These are phyloP conservation scores for Botrytis sinoallii DNA, from an alignment of 2,329 filamentous ascomycete species.

Conservation along the genomic window DNA sequence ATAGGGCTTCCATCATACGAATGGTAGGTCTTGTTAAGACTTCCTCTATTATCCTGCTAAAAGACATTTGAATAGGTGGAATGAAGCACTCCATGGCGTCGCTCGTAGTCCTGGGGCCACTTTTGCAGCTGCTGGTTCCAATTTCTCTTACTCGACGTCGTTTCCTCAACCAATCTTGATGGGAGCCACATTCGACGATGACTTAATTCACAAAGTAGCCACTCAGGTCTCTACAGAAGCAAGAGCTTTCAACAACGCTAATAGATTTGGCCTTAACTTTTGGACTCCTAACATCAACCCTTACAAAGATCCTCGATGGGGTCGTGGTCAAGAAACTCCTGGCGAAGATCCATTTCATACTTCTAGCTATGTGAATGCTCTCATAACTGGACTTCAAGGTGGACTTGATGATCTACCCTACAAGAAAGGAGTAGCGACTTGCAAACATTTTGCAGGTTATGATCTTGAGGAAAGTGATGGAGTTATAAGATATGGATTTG, in stretches of 20 bases:
- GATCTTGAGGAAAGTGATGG: constrained; percentile 48
- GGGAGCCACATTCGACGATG: constrained; percentile 62
- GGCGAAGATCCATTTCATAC: constrained; percentile 54
- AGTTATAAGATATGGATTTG: constrained; percentile 49
- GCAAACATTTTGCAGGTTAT: constrained; percentile 59
- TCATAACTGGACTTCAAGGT: constrained; percentile 54
- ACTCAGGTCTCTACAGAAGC: constrained; percentile 57
- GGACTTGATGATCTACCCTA: constrained; percentile 39
- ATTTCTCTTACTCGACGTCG: constrained; percentile 58
- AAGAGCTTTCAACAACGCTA: constrained; percentile 61
- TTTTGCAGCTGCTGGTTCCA: constrained; percentile 49
- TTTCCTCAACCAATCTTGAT: constrained; percentile 64
- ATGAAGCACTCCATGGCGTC: constrained; percentile 61
- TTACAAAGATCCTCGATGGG: constrained; percentile 62
- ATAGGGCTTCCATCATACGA: constrained; percentile 46
- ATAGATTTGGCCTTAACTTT: constrained; percentile 53
- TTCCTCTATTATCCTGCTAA: background rate
- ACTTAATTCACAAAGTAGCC: constrained; percentile 55
- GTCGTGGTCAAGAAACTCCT: constrained; percentile 58
- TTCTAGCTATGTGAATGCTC: constrained; percentile 49
- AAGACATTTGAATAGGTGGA: constrained; percentile 42
- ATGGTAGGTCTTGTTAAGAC: constrained; percentile 39
- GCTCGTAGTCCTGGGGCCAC: constrained; percentile 48
- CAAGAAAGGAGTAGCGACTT: constrained; percentile 52
- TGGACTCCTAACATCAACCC: constrained; percentile 69